Conservation (phyloP, 371 early-diverging fungal species). For the Saksenaea vasiformis region DNA sequence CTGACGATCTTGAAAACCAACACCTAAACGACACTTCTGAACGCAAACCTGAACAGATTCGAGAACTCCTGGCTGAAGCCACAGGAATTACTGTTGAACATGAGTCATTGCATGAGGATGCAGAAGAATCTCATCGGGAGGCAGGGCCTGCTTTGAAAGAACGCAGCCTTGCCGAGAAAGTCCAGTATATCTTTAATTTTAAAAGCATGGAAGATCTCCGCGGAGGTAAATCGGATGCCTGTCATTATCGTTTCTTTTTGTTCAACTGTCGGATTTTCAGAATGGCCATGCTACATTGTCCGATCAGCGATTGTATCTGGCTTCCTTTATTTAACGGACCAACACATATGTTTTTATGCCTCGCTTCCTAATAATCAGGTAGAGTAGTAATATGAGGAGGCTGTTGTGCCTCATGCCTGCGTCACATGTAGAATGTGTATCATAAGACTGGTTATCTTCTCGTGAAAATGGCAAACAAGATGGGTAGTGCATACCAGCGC, state of each 20-base stretch:
- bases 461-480: constrained; percentile 45
- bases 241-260: constrained; percentile 2
- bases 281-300: constrained; percentile 75
- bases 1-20: background rate
- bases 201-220: constrained; percentile 53
- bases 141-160: constrained; percentile 17
- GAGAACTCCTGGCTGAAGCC: constrained; percentile 43
- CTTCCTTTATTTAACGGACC: constrained; percentile 68
- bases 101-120: constrained; percentile 1
- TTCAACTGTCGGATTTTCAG: constrained; percentile 30
- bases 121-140: background rate
- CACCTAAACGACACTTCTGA: background rate
- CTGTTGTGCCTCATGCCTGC: background rate
- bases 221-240: constrained; percentile 40
- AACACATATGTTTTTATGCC: constrained; percentile 75
- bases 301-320: constrained; percentile 73
- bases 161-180: constrained; percentile 53
- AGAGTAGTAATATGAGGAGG: constrained; percentile 7
- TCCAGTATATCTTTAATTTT: constrained; percentile 64
- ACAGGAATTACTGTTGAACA: constrained; percentile 24
- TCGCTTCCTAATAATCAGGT: constrained; percentile 58
- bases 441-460: constrained; percentile 68
- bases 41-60: constrained; percentile 25
- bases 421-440: constrained; percentile 41
- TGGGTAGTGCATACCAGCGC: constrained; percentile 46